Conservation (phyloP, 2,329 filamentous ascomycete species). For the Magnaporthales sp. region DNA sequence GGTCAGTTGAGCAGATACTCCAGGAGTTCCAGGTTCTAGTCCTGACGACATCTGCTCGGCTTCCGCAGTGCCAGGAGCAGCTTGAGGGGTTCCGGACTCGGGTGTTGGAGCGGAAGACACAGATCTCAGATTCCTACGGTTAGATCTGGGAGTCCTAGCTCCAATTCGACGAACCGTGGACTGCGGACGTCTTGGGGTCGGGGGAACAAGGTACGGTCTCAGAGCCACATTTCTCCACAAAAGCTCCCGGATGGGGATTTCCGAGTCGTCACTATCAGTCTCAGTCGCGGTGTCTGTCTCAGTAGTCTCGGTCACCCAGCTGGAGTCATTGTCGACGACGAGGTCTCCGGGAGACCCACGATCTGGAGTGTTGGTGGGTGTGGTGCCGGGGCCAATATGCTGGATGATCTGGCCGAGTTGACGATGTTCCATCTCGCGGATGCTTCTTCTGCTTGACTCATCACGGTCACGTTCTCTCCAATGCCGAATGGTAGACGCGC, state of each 20-base stretch:
- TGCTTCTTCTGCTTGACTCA: background rate
- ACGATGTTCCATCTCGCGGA: background rate
- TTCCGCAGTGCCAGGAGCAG: background rate
- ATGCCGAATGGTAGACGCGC: background rate
- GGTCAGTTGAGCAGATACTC: background rate
- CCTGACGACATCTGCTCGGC: background rate
- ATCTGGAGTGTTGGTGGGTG: background rate
- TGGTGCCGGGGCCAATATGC: background rate
- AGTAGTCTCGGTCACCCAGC: background rate
- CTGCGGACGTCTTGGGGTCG: background rate
- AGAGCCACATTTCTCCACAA: background rate
- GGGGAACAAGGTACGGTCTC: background rate
- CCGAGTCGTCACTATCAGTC: background rate
- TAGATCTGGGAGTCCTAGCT: background rate
- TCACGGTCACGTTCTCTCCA: background rate
- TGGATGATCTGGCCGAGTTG: background rate
- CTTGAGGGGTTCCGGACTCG: background rate
- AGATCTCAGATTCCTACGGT: background rate
- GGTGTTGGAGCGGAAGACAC: background rate
- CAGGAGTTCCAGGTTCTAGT: background rate
- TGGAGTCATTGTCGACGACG: background rate
- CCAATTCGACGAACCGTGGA: background rate
- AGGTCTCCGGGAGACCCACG: background rate
- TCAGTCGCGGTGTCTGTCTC: background rate
- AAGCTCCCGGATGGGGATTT: background rate